phyloP scores from a whole-genome alignment of 2,329 filamentous ascomycete genomes.

The Colletotrichum chlorophyti region DNA sequence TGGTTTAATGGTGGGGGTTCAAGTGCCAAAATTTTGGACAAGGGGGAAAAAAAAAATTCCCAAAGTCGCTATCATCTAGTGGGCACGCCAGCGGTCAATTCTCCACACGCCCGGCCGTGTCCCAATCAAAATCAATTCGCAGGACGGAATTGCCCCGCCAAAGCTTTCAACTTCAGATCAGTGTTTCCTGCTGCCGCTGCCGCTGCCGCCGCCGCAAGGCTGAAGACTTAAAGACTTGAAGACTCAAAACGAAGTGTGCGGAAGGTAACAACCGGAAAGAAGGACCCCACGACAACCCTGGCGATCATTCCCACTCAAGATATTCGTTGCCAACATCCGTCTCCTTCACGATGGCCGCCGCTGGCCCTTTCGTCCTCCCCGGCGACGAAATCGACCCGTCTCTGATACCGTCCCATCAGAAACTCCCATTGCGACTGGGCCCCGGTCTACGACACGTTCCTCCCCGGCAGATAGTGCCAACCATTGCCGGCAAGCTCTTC shows the following conservation, averaged over 20 bases:
- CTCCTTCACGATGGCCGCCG: conserved; percentile 57
- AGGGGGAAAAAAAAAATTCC: conserved; percentile 27
- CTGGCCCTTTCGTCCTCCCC: conserved; percentile 76
- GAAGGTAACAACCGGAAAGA: not conserved
- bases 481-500: conserved; percentile 71
- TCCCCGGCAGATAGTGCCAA: conserved; percentile 74
- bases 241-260: not conserved
- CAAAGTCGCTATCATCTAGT: conserved; percentile 14
- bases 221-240: no score
- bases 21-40: conserved; percentile 22
- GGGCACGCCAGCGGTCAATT: not conserved
- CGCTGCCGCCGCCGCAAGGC: conserved; percentile 22
- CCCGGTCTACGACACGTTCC: conserved; percentile 84
- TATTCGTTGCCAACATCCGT: not conserved
- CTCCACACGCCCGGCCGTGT: conserved; percentile 7
- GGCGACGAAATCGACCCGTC: conserved; percentile 76
- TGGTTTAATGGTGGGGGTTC: conserved; percentile 30
- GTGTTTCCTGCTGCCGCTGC: not conserved
- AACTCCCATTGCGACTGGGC: conserved; percentile 78
- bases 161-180: conserved; percentile 31
- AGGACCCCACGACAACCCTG: not conserved
- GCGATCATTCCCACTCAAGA: conserved; percentile 14
- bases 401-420: conserved; percentile 71
- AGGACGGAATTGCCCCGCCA: conserved; percentile 24
- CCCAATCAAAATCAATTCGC: conserved; percentile 16